Conservation (phyloP, 176 grass and related monocot species). For the Thalia dealbata region DNA sequence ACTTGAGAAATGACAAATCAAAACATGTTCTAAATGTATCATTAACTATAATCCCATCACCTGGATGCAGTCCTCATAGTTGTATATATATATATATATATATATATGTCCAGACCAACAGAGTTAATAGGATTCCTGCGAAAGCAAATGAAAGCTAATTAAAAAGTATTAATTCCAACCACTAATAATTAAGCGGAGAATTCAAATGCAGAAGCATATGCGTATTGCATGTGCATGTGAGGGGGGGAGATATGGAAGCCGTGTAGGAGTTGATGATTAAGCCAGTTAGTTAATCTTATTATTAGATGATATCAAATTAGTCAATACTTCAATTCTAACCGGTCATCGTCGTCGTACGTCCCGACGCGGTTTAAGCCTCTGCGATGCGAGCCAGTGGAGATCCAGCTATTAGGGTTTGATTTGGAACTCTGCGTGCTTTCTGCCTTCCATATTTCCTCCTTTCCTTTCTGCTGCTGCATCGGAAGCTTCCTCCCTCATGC, state of each 20-base stretch:
- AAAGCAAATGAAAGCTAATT: not conserved
- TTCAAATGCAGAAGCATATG: too few species aligned
- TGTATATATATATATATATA: not conserved
- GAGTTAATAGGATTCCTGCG: not conserved
- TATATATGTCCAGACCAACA: not conserved
- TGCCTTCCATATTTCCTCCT: not conserved
- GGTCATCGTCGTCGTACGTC: too few species aligned
- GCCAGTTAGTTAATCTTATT: too few species aligned
- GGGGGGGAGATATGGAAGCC: not conserved
- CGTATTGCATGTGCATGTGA: not conserved
- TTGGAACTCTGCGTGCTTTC: not conserved
- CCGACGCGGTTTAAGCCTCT: constrained; percentile 19
- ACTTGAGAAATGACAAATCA: too few species aligned
- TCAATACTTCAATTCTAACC: too few species aligned
- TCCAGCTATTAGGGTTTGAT: constrained; percentile 59
- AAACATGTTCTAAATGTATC: too few species aligned
- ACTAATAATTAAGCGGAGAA: too few species aligned
- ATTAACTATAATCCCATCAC: too few species aligned
- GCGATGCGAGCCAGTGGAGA: constrained; percentile 27
- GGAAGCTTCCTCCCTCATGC: constrained; percentile 37
- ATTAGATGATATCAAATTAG: too few species aligned
- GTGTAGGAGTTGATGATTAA: not conserved
- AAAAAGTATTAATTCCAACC: not conserved
- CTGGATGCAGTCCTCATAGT: too few species aligned
- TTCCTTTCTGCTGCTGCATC: constrained; percentile 7